phyloP scores from a whole-genome alignment of 345 rosid genomes.

The Aquilaria malaccensis region DNA sequence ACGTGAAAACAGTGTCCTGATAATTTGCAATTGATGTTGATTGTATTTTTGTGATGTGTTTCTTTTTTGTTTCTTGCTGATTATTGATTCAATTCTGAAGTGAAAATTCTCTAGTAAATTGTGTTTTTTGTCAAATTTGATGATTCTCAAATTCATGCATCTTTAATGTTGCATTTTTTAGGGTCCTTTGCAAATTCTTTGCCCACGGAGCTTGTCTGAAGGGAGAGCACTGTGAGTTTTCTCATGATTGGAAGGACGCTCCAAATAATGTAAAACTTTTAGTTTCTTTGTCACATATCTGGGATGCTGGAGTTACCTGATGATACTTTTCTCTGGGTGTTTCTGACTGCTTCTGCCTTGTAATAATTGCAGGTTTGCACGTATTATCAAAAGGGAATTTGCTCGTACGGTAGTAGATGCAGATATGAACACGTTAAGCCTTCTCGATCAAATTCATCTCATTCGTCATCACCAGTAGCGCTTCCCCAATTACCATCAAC shows the following conservation, averaged over 20 bases:
- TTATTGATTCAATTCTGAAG: too few relatives aligned
- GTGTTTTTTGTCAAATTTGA: background rate
- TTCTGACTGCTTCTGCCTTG: conserved; percentile 1
- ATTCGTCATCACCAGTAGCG: conserved; percentile 40
- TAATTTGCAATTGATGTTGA: too few relatives aligned
- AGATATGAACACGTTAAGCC: conserved; percentile 62
- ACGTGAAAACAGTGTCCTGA: too few relatives aligned
- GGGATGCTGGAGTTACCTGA: background rate
- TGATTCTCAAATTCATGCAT: background rate
- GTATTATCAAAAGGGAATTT: conserved; percentile 75
- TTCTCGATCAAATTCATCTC: conserved; percentile 32
- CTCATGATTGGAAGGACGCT: conserved; percentile 54
- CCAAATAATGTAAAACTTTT: conserved; percentile 34
- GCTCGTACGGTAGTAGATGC: conserved; percentile 70
- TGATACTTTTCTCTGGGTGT: too few relatives aligned
- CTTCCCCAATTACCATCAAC: conserved; percentile 21
- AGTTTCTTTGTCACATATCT: conserved; percentile 4
- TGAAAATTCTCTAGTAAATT: background rate
- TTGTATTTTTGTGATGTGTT: too few relatives aligned
- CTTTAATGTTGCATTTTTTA: conserved; percentile 11
- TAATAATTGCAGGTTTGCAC: conserved; percentile 52
- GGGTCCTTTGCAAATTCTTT: conserved; percentile 58
- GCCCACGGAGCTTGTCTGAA: conserved; percentile 61
- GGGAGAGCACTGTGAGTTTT: conserved; percentile 62
- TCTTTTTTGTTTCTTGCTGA: too few relatives aligned